Evolutionary conservation across 495 filamentous ascomycete genomes (phyloP), one percentile per base, ranked within the genome.

Genomic region (Filosporella fistucella): DNA sequence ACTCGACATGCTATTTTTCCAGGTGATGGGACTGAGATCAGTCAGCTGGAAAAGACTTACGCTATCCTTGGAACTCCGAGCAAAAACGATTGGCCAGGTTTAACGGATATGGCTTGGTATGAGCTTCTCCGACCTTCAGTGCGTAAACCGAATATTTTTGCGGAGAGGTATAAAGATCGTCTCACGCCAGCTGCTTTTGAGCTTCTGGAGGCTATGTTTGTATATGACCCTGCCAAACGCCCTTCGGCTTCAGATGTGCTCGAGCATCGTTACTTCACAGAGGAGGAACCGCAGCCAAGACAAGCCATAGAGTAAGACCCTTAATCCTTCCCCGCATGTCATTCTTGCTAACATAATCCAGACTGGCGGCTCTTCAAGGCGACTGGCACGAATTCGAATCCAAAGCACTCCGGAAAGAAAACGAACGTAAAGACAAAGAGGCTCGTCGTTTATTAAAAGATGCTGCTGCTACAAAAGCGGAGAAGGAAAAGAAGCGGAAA

Each of bases 301-400:
- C 86, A 90, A 57, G 88, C 90, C 39, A 68, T 83, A 57, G 93
- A 94, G 85, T 94, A 80, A 64, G 87, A 80, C 34, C 30, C 16
- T n/a, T 17, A 39, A 24, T 10, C 34, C 2, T 29, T 34, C 25
- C 17, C 1, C 13, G 11, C n/a, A 17, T 18, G 18, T 12, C 39
- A 40, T 35, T 4, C 42, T 23, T 14, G 29, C 61, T 72, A 64
- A 70, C 37, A 17, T 12, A 23, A 26, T 40, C 21, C 45, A 94
- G 88, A 56, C 74, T 99, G 46, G 78, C 84, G 51, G 76, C 87
- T 52, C 76, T 97, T 18, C 78, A 90, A 60, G 94, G 94, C 32
- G 94, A 99, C 55, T 99, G 94, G 94, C 94, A 99, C 57, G 94
- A 99, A 60, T 96, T 96, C 61, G 94, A 99, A 71, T 94, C 88